These are phyloP conservation scores for Sordariomycetes sp. DNA, from an alignment of 2,329 filamentous ascomycete species.

Conservation along the genomic window DNA sequence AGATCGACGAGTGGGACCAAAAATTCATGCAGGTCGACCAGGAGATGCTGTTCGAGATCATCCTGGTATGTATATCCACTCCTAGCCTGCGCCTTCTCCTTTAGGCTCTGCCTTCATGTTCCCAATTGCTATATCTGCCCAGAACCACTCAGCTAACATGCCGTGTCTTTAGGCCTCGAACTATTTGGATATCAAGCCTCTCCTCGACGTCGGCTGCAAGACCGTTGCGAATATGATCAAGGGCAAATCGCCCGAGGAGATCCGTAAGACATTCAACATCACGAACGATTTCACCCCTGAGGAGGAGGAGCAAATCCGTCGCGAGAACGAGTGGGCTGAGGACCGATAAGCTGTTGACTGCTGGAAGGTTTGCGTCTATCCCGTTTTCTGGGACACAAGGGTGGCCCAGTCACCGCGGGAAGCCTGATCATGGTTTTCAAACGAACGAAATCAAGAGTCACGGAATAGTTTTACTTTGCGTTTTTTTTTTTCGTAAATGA, in stretches of 20 bases:
- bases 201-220: constrained; percentile 97
- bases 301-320: constrained; percentile 94
- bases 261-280: constrained; percentile 99
- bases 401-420: background rate
- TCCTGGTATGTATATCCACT: constrained; percentile 60
- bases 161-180: constrained; percentile 63
- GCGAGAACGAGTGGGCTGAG: constrained; percentile 88
- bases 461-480: background rate
- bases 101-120: background rate
- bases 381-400: background rate
- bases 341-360: constrained; percentile 42
- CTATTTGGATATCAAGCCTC: constrained; percentile 97
- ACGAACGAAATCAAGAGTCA: background rate
- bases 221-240: constrained; percentile 99
- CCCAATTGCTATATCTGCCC: background rate
- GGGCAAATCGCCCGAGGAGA: constrained; percentile 98
- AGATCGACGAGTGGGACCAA: constrained; percentile 99
- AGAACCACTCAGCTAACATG: background rate
- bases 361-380: background rate
- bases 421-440: background rate
- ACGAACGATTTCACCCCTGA: constrained; percentile 98
- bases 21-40: constrained; percentile 99
- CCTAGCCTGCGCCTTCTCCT: background rate
- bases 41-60: constrained; percentile 99
- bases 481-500: background rate